These are phyloP conservation scores for Suillus plorans DNA, from an alignment of 768 basidiomycete genomes.

Conservation along the genomic window DNA sequence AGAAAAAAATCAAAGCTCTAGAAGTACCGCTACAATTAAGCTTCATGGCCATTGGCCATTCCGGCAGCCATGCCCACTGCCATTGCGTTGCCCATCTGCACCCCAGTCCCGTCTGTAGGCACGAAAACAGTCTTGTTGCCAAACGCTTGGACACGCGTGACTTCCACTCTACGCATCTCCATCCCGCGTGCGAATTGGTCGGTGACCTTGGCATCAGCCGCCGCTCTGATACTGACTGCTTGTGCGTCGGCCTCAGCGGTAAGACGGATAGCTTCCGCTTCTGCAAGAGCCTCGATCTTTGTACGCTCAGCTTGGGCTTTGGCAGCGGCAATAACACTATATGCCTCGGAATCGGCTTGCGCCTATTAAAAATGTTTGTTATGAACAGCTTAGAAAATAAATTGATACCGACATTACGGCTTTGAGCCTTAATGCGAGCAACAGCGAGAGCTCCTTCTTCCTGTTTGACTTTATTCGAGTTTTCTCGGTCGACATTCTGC, in stretches of 20 bases:
- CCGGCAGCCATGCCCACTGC: constrained; percentile 70
- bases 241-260: constrained; percentile 74
- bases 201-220: constrained; percentile 58
- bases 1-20: neutral
- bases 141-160: constrained; percentile 60
- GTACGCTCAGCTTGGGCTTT: constrained; percentile 67
- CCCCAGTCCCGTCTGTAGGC: constrained; percentile 58
- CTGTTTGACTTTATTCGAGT: constrained; percentile 84
- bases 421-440: constrained; percentile 73
- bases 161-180: constrained; percentile 66
- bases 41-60: constrained; percentile 42
- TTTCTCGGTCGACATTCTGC: constrained; percentile 83
- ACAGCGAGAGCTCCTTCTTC: constrained; percentile 79
- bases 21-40: constrained; percentile 9
- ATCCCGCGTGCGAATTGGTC: constrained; percentile 77
- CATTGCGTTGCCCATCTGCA: constrained; percentile 63
- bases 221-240: constrained; percentile 62
- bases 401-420: constrained; percentile 42
- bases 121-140: constrained; percentile 71
- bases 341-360: constrained; percentile 75
- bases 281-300: constrained; percentile 72
- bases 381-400: constrained; percentile 1
- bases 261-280: constrained; percentile 75
- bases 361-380: constrained; percentile 38
- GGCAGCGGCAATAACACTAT: constrained; percentile 69